Conservation (phyloP, 768 basidiomycete species). For the Postia placenta region DNA sequence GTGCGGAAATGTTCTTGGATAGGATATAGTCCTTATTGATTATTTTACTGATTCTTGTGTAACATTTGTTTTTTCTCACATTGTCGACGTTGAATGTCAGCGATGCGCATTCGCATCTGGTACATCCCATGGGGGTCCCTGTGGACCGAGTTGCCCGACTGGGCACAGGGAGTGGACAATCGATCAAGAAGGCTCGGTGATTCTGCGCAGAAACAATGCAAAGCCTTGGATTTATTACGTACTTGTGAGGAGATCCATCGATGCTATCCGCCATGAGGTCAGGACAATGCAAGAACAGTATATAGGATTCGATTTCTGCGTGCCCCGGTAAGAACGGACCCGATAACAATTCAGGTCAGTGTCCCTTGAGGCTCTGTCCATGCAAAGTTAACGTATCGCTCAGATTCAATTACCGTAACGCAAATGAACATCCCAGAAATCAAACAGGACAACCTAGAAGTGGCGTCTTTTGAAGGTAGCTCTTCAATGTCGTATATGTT, state of each 20-base stretch:
- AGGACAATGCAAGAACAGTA: neutral
- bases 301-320: neutral
- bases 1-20: neutral
- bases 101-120: neutral
- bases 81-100: neutral
- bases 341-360: neutral
- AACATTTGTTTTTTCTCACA: neutral
- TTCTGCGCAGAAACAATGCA: neutral
- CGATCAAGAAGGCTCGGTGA: neutral
- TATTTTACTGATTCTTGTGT: neutral
- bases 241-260: neutral
- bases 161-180: neutral
- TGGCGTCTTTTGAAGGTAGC: neutral
- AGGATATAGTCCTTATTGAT: neutral
- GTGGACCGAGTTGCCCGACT: neutral
- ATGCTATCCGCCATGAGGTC: neutral
- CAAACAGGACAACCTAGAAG: neutral
- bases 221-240: neutral
- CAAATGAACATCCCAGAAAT: neutral
- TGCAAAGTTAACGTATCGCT: neutral
- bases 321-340: neutral
- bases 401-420: neutral
- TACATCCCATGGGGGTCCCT: neutral
- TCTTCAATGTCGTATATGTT: neutral
- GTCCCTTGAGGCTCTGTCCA: neutral